Percentiles rank a stretch among this genome's conserved stretches.
These are phyloP conservation scores for Umbelopsis sp. DNA, from an alignment of 192 early-diverging fungal species.

Conservation along the genomic window DNA sequence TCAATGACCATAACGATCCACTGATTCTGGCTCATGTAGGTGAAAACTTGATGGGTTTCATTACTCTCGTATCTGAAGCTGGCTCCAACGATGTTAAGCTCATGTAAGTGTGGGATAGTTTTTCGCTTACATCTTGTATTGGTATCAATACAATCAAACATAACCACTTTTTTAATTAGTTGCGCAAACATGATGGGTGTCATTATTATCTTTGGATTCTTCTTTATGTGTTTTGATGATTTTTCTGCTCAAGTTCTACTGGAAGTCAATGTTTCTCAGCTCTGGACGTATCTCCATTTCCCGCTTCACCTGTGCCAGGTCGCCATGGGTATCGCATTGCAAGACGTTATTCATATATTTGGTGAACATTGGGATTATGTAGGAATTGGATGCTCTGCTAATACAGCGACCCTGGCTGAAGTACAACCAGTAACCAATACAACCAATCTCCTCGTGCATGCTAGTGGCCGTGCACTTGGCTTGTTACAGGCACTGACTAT, in stretches of 20 bases:
- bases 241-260: conserved; percentile 34
- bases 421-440: neutral
- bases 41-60: conserved; percentile 45
- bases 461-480: neutral
- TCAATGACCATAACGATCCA: conserved; percentile 32
- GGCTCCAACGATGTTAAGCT: neutral
- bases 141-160: neutral
- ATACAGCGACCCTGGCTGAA: neutral
- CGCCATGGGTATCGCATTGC: conserved; percentile 47
- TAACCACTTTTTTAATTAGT: conserved; percentile 5
- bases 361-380: conserved; percentile 18
- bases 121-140: neutral
- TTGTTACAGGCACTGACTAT: neutral
- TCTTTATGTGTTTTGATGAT: conserved; percentile 57
- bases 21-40: conserved; percentile 24
- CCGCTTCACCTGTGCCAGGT: conserved; percentile 52
- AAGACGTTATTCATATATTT: conserved; percentile 45
- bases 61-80: conserved; percentile 33
- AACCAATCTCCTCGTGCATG: neutral
- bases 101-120: conserved; percentile 20
- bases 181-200: conserved; percentile 46
- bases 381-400: neutral
- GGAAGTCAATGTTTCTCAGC: conserved; percentile 26
- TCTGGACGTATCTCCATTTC: conserved; percentile 54
- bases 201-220: conserved; percentile 46